phyloP scores from a whole-genome alignment of 139 green algal species.

The Desmodesmus armatus region DNA sequence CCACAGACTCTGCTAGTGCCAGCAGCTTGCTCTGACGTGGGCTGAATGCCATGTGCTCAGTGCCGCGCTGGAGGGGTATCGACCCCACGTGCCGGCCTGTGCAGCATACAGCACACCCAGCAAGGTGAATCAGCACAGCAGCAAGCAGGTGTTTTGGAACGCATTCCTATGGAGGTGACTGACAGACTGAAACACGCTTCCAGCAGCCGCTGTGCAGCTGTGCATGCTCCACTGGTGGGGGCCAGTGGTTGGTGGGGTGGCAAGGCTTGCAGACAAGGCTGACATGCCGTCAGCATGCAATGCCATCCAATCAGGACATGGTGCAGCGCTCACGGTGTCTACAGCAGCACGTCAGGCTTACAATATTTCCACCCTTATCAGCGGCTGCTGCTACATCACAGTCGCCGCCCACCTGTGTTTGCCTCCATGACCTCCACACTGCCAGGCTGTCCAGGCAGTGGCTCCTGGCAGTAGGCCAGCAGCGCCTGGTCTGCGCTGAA shows the following conservation, averaged over 20 bases:
- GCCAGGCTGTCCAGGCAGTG: not conserved
- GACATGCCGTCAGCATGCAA: not conserved
- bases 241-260: not conserved
- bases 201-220: not conserved
- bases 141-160: no score
- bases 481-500: slow-evolving; percentile 17
- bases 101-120: not conserved
- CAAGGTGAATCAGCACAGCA: no score
- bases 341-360: no score
- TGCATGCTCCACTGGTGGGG: not conserved
- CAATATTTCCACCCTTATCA: no score
- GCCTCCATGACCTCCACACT: slow-evolving; percentile 23
- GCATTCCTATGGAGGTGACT: not conserved
- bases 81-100: not conserved
- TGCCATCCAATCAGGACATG: not conserved
- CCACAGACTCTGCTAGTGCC: slow-evolving; percentile 21
- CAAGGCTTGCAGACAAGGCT: not conserved
- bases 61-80: not conserved
- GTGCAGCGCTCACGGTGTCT: not conserved
- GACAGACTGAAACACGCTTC: not conserved
- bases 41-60: slow-evolving; percentile 20
- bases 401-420: not conserved
- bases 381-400: no score
- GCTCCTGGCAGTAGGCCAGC: slow-evolving; percentile 16
- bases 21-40: slow-evolving; percentile 21